These are phyloP conservation scores for Podaxis rugospora DNA, from an alignment of 768 basidiomycete genomes.

Conservation along the genomic window DNA sequence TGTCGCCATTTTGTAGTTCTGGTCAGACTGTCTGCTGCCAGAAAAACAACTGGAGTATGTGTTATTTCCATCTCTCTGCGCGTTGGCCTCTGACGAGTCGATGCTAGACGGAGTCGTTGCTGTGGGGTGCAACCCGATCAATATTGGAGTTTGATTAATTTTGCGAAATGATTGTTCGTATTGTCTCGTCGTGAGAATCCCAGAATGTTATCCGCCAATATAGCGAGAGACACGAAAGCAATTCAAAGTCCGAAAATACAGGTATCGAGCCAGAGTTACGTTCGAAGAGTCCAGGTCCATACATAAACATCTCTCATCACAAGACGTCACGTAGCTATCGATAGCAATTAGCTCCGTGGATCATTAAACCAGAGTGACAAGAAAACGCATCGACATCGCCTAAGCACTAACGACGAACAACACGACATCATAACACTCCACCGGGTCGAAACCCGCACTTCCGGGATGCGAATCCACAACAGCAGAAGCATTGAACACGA, in stretches of 20 bases:
- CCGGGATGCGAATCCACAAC: neutral
- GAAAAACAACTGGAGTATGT: neutral
- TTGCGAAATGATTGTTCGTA: neutral
- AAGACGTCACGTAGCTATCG: neutral
- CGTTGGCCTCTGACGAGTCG: neutral
- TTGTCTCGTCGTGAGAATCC: neutral
- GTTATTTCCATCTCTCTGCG: neutral
- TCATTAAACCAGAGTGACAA: neutral
- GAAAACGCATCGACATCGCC: neutral
- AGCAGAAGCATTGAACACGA: slow-evolving; percentile 12
- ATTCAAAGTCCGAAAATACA: neutral
- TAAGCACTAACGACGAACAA: neutral
- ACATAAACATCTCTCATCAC: neutral
- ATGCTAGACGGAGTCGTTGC: neutral
- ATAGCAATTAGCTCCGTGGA: neutral
- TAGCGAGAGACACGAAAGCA: neutral
- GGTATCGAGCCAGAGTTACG: neutral
- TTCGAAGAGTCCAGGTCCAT: neutral
- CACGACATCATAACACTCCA: slow-evolving; percentile 3
- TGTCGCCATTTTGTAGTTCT: neutral
- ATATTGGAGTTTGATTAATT: neutral
- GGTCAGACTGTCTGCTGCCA: neutral
- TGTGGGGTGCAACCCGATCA: slow-evolving; percentile 2
- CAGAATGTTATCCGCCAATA: neutral
- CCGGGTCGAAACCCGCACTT: neutral